These are phyloP conservation scores for Botrytis squamosa DNA, from an alignment of 2,329 filamentous ascomycete genomes.

Conservation along the genomic window DNA sequence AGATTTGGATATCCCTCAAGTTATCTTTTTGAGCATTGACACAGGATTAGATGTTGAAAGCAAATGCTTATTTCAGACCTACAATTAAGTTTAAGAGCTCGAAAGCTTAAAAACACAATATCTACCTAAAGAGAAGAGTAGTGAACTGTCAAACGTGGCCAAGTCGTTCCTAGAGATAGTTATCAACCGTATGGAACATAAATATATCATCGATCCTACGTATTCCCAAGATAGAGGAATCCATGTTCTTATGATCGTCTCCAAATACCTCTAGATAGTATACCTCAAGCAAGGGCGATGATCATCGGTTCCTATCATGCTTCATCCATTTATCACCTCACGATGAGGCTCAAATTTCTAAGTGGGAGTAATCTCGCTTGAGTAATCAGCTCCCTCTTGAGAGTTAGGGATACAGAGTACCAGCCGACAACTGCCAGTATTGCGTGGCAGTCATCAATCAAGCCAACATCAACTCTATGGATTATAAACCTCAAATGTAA, in stretches of 20 bases:
- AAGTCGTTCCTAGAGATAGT: not conserved
- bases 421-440: not conserved
- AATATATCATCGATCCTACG: not conserved
- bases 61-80: not conserved
- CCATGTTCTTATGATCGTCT: not conserved
- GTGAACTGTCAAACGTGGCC: not conserved
- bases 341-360: not conserved
- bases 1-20: not conserved
- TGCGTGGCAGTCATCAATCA: not conserved
- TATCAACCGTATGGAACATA: not conserved
- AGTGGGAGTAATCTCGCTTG: not conserved
- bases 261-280: not conserved
- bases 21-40: not conserved
- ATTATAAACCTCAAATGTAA: rapidly evolving
- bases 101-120: not conserved
- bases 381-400: not conserved
- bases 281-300: not conserved
- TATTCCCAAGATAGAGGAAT: not conserved
- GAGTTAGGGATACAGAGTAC: not conserved
- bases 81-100: not conserved
- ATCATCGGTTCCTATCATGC: not conserved
- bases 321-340: not conserved
- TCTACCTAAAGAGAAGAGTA: not conserved
- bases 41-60: not conserved
- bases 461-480: not conserved